Evolutionary conservation across 1,284 basidiomycete species (phyloP).

Genomic region (Neonothopanus nambi): DNA sequence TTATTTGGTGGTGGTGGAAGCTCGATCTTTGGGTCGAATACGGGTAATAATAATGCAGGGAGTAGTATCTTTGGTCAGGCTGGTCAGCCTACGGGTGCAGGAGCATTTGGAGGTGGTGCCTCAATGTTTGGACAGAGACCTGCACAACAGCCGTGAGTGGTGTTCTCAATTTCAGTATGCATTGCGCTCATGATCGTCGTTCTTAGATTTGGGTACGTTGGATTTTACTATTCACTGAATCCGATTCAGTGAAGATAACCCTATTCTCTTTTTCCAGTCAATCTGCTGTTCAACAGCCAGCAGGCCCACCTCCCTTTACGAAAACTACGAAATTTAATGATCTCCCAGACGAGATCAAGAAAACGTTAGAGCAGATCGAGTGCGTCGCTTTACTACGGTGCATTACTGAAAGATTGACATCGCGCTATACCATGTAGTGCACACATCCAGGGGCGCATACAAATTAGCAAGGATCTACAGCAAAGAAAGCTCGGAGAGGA

Average conservation of each 20-base stretch:
- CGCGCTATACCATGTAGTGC: conserved; percentile 39
- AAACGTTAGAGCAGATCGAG: conserved; percentile 72
- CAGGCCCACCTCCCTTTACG: conserved; percentile 53
- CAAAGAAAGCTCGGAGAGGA: conserved; percentile 75
- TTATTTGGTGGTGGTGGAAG: conserved; percentile 27
- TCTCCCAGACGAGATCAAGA: conserved; percentile 69
- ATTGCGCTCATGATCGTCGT: background rate
- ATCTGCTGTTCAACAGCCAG: conserved; percentile 8
- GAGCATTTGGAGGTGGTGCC: conserved; percentile 22
- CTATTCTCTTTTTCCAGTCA: conserved; percentile 18
- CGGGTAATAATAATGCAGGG: conserved; percentile 23
- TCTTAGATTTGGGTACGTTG: conserved; percentile 10
- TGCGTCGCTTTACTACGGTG: conserved; percentile 32
- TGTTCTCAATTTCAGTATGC: background rate
- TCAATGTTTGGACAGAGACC: conserved; percentile 42
- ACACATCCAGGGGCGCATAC: conserved; percentile 74
- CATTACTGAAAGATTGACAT: background rate
- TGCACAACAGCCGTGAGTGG: conserved; percentile 32
- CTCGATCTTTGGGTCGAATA: conserved; percentile 28
- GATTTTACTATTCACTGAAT: background rate
- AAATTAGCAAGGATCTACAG: conserved; percentile 77
- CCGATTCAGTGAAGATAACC: background rate
- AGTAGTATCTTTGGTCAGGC: conserved; percentile 12
- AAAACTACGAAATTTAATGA: conserved; percentile 85
- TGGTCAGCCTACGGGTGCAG: conserved; percentile 24